Conservation (phyloP, 805 yeast genomes). For the Barnettozyma californica region DNA sequence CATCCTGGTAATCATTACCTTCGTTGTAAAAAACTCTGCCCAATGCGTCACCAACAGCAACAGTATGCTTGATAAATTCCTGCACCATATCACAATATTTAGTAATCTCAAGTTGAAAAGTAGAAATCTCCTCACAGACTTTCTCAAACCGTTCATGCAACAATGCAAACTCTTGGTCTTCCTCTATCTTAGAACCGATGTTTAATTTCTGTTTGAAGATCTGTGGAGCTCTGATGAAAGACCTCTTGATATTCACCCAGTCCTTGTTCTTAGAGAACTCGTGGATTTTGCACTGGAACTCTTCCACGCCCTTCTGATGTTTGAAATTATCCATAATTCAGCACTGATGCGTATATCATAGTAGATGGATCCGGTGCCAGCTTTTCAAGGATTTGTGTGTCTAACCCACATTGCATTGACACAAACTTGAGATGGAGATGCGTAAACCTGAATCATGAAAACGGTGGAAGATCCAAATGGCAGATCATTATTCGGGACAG, state of each 20-base stretch:
- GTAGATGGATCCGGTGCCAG: not conserved
- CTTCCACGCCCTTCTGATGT: constrained; percentile 1
- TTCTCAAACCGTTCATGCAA: constrained; percentile 2
- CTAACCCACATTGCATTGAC: not conserved
- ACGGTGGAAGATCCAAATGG: not conserved
- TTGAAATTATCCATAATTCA: not conserved
- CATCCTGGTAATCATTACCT: not conserved
- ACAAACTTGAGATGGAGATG: not conserved
- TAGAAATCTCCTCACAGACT: constrained; percentile 2
- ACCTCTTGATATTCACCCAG: constrained; percentile 49
- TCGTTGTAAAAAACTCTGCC: constrained; percentile 10
- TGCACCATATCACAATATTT: constrained; percentile 3
- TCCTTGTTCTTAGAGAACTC: constrained; percentile 22
- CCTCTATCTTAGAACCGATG: constrained; percentile 53
- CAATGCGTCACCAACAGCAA: constrained; percentile 5
- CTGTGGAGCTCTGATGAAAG: constrained; percentile 86
- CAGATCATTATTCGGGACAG: no score
- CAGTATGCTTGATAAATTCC: constrained; percentile 9
- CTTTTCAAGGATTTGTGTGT: not conserved
- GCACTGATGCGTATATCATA: not conserved
- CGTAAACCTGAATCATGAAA: not conserved
- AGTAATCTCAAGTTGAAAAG: constrained; percentile 15
- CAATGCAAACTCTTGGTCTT: constrained; percentile 37
- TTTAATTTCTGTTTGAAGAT: constrained; percentile 79
- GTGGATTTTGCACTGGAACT: constrained; percentile 23